Conservation (phyloP, 1,284 basidiomycete species). For the Sanghuangporus weigelae region DNA sequence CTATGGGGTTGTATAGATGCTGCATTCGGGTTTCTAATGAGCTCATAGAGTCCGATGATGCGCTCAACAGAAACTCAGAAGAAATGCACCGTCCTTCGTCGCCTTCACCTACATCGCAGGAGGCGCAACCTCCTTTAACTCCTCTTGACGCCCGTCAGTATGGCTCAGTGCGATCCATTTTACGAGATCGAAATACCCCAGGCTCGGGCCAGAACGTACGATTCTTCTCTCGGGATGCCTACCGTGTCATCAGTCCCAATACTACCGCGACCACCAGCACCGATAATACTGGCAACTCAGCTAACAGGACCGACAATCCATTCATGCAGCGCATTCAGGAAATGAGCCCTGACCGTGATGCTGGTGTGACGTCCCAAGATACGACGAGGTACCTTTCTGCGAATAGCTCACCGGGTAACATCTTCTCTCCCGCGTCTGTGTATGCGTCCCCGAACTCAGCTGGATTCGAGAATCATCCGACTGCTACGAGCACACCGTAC, state of each 20-base stretch:
- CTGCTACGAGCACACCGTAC: slow-evolving; percentile 11
- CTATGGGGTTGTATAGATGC: not conserved
- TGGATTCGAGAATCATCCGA: not conserved
- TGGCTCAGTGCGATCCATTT: slow-evolving; percentile 58
- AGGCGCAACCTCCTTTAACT: slow-evolving; percentile 24
- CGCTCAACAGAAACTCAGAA: not conserved
- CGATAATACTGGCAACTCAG: slow-evolving; percentile 29
- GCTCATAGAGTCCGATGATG: slow-evolving; percentile 4
- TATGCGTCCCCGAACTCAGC: not conserved
- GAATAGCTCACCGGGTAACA: slow-evolving; percentile 4
- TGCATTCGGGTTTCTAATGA: not conserved
- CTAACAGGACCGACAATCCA: slow-evolving; percentile 27
- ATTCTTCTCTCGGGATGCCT: slow-evolving; percentile 65
- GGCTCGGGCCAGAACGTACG: slow-evolving; percentile 68
- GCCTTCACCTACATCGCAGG: slow-evolving; percentile 21
- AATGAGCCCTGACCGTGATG: slow-evolving; percentile 19
- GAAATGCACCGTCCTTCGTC: slow-evolving; percentile 5
- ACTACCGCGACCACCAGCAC: slow-evolving; percentile 26
- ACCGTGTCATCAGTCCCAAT: slow-evolving; percentile 58
- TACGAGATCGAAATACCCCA: slow-evolving; percentile 65
- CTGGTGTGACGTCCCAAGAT: not conserved
- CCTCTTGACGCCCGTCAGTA: slow-evolving; percentile 18
- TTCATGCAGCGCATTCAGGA: slow-evolving; percentile 38
- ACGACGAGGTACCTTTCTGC: slow-evolving; percentile 12
- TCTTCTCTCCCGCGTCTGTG: slow-evolving; percentile 14